phyloP scores from a whole-genome alignment of 306 rosid species.

The Inga laurina region DNA sequence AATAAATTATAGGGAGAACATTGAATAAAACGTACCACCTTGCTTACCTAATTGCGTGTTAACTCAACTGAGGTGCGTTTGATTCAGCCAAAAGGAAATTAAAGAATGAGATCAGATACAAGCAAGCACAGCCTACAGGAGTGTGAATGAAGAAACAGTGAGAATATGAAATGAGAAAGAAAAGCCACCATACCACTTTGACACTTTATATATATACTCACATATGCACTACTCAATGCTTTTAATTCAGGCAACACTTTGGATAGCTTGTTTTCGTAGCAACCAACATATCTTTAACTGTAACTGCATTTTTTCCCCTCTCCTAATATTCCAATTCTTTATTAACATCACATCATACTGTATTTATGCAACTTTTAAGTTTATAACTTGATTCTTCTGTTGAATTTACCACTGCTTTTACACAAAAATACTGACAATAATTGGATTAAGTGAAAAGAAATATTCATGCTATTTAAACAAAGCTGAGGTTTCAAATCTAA shows the following conservation, averaged over 20 bases:
- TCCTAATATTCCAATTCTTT: background rate
- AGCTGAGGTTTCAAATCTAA: background rate
- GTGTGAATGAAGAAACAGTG: conserved; percentile 31
- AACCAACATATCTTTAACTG: conserved; percentile 12
- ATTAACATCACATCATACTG: no score
- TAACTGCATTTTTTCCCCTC: background rate
- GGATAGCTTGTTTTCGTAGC: conserved; percentile 5
- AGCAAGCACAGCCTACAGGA: background rate
- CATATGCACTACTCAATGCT: background rate
- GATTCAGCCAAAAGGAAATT: conserved; percentile 1
- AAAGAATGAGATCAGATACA: background rate
- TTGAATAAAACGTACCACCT: conserved; percentile 44
- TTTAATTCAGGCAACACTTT: conserved; percentile 15
- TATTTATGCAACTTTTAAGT: background rate
- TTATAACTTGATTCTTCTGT: background rate
- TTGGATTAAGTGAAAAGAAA: background rate
- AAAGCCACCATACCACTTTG: background rate
- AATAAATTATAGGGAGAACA: background rate
- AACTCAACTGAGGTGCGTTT: conserved; percentile 23
- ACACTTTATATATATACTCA: background rate
- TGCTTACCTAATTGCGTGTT: conserved; percentile 28
- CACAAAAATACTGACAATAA: background rate
- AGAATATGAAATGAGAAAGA: background rate
- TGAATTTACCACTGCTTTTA: background rate
- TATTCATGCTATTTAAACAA: background rate